Conservation (phyloP, 1,284 basidiomycete species). For the Moesziomyces parantarcticus region DNA sequence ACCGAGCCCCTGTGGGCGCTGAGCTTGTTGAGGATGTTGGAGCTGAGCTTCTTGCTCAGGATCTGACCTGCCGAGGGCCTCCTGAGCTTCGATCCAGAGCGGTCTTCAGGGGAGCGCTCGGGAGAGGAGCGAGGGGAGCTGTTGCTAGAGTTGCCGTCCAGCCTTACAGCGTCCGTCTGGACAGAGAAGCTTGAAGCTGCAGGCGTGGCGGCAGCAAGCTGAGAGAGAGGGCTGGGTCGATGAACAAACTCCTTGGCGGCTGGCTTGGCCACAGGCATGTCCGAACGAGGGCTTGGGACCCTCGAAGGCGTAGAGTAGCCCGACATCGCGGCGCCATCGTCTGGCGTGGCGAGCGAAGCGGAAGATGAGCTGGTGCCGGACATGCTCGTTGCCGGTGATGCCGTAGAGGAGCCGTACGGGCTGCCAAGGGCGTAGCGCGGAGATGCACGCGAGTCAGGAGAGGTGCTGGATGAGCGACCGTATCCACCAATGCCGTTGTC, state of each 20-base stretch:
- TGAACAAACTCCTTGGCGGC: conserved; percentile 27
- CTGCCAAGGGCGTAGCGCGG: conserved; percentile 5
- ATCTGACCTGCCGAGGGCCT: conserved; percentile 30
- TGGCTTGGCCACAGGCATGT: conserved; percentile 16
- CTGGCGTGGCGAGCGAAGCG: conserved; percentile 16
- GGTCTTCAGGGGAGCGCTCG: not conserved
- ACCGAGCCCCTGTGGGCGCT: conserved; percentile 26
- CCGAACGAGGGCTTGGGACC: conserved; percentile 21
- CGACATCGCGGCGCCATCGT: conserved; percentile 10
- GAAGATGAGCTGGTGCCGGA: conserved; percentile 3
- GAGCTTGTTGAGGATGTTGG: conserved; percentile 33
- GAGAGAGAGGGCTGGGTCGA: conserved; percentile 39
- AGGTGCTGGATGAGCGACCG: not conserved
- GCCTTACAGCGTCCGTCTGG: not conserved
- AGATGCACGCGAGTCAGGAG: not conserved
- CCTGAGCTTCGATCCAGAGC: conserved; percentile 5
- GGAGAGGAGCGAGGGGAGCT: not conserved
- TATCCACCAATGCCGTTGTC: not conserved
- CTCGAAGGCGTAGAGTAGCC: conserved; percentile 28
- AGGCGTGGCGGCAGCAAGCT: conserved; percentile 21
- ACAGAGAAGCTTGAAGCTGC: not conserved
- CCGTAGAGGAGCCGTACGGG: not conserved
- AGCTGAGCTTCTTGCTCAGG: conserved; percentile 38
- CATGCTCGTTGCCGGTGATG: conserved; percentile 12
- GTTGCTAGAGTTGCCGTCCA: not conserved